Evolutionary conservation across 2,329 filamentous ascomycete genomes (phyloP).

Genomic region (Trichoderma semiorbis): DNA sequence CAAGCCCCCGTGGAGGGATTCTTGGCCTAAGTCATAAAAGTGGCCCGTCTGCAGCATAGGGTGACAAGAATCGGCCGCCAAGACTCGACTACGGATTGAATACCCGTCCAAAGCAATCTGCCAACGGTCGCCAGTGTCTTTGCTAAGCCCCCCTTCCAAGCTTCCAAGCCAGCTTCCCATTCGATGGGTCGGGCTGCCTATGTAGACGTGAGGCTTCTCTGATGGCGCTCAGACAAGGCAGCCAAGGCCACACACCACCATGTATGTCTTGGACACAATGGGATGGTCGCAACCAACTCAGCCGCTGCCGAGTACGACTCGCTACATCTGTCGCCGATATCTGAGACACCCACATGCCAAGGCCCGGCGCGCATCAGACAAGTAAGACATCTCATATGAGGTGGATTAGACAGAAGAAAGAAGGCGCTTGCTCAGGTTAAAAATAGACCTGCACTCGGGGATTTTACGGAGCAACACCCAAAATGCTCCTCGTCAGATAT

Average conservation of each 20-base stretch:
- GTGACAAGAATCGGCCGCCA: constrained; percentile 1
- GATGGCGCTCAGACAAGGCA: not conserved
- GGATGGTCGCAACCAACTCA: not conserved
- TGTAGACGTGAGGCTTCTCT: not conserved
- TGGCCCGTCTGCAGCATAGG: constrained; percentile 4
- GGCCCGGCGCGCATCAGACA: not conserved
- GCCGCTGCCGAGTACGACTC: not conserved
- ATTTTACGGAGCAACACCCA: not conserved
- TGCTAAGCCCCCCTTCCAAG: not conserved
- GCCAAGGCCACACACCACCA: not conserved
- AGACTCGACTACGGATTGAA: not conserved
- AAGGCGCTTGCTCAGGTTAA: not conserved
- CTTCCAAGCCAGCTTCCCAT: not conserved
- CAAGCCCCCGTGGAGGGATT: constrained; percentile 4
- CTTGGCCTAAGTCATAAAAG: constrained; percentile 16
- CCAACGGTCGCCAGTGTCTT: not conserved
- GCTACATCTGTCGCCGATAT: not conserved
- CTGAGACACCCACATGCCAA: not conserved
- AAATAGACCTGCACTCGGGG: not conserved
- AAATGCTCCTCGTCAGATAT: not conserved
- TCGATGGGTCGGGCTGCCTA: no score
- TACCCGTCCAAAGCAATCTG: not conserved
- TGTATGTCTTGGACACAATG: not conserved
- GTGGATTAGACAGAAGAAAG: not conserved
- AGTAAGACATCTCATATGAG: not conserved